Percentiles rank a stretch among this genome's conserved stretches.
phyloP scores from a whole-genome alignment of 106 monocot species.

The Chionographis japonica region DNA sequence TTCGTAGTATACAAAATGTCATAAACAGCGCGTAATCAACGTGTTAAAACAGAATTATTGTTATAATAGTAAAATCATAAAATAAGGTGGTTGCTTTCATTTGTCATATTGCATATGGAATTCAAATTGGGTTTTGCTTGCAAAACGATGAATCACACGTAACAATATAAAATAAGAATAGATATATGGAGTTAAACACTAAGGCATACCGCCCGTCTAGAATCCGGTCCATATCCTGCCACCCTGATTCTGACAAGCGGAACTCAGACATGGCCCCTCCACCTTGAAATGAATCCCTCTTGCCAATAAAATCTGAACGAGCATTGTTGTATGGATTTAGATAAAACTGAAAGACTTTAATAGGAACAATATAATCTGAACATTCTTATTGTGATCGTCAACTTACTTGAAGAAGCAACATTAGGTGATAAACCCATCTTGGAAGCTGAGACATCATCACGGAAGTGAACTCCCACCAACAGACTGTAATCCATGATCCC shows the following conservation, averaged over 20 bases:
- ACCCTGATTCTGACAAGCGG: slow-evolving; percentile 10
- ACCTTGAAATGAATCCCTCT: slow-evolving; percentile 17
- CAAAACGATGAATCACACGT: slow-evolving; percentile 4
- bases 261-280: slow-evolving; percentile 15
- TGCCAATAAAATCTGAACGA: slow-evolving; percentile 9
- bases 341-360: neutral
- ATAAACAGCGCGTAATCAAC: neutral
- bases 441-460: slow-evolving; percentile 41
- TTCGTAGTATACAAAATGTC: neutral
- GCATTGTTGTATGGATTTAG: neutral
- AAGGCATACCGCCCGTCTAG: slow-evolving; percentile 45
- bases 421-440: slow-evolving; percentile 27
- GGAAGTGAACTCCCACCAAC: slow-evolving; percentile 75
- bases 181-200: neutral
- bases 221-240: slow-evolving; percentile 15
- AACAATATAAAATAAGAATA: neutral
- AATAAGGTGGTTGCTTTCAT: slow-evolving; percentile 6
- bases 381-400: neutral
- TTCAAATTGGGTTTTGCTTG: neutral
- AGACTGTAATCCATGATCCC: slow-evolving; percentile 93
- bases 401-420: slow-evolving; percentile 41
- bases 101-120: neutral
- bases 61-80: no score
- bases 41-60: no score
- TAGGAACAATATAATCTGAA: neutral